A percentile compares a stretch with the other conserved stretches of the same genome.
These are phyloP conservation scores for Sindora glabra DNA, from an alignment of 306 rosid species.

Conservation along the genomic window DNA sequence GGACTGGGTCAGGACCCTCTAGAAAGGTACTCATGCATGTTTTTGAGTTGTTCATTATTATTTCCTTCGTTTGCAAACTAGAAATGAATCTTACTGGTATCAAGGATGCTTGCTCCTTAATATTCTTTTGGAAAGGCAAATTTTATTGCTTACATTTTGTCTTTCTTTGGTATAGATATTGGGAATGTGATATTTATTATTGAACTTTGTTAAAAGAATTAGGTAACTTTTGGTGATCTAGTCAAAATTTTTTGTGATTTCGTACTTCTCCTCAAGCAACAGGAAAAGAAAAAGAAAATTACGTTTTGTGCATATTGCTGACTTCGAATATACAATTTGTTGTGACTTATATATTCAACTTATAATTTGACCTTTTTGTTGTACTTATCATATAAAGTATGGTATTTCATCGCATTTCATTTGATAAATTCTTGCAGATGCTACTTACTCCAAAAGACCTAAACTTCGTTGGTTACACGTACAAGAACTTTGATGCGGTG, in stretches of 20 bases:
- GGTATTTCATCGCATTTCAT: constrained; percentile 5
- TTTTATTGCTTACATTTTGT: not conserved
- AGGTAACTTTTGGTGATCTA: not conserved
- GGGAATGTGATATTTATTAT: not conserved
- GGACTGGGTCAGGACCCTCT: constrained; percentile 78
- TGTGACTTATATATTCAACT: not conserved
- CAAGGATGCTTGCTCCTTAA: not conserved
- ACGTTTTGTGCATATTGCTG: not conserved
- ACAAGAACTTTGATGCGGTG: constrained; percentile 97
- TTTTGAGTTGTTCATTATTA: constrained; percentile 11
- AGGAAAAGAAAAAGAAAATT: not conserved
- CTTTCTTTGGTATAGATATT: not conserved
- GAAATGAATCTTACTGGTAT: not conserved
- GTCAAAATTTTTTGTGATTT: not conserved
- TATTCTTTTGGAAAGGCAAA: not conserved
- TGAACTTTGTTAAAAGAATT: not conserved
- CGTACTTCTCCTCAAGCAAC: not conserved
- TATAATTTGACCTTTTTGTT: not conserved
- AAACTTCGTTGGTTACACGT: constrained; percentile 92
- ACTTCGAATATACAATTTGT: not conserved
- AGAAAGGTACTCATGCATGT: constrained; percentile 59
- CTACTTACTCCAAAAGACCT: constrained; percentile 88
- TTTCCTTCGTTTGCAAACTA: not conserved
- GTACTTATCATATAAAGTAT: not conserved
- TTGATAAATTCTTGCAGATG: constrained; percentile 55